A percentile compares a stretch with the other conserved stretches of the same genome.
phyloP scores from a whole-genome alignment of 2,329 filamentous ascomycete species.

The Diplodia sapinea region DNA sequence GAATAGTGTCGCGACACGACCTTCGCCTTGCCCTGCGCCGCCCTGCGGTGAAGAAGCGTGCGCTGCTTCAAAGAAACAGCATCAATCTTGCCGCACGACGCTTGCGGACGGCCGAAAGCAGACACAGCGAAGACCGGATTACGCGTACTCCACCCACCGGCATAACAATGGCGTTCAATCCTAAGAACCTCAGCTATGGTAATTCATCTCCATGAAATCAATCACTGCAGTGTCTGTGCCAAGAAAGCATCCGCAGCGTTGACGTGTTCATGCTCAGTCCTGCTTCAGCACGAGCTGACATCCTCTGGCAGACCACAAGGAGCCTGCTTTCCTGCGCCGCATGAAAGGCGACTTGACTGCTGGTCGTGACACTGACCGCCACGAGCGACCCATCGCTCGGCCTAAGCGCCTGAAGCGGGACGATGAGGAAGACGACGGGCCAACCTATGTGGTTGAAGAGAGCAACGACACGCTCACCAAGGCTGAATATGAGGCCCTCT shows the following conservation, averaged over 20 bases:
- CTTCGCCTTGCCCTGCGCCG: background rate
- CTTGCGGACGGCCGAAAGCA: background rate
- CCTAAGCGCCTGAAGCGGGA: conserved; percentile 56
- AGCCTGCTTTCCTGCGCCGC: conserved; percentile 54
- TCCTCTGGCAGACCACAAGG: conserved; percentile 56
- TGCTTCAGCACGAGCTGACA: conserved; percentile 2
- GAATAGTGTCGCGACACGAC: conserved; percentile 1
- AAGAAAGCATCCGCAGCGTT: too few relatives aligned
- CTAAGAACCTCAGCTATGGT: conserved; percentile 73
- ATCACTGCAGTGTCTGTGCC: background rate
- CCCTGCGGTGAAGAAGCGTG: background rate
- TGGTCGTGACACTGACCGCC: conserved; percentile 52
- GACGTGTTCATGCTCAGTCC: background rate
- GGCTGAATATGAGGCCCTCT: conserved; percentile 56
- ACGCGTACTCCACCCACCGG: conserved; percentile 2
- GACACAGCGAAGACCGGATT: background rate
- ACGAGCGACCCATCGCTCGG: conserved; percentile 52
- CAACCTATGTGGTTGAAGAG: conserved; percentile 74
- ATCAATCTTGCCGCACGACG: background rate
- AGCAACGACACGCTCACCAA: conserved; percentile 67
- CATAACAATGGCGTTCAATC: conserved; percentile 61
- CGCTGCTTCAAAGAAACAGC: background rate
- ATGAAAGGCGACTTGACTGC: conserved; percentile 60
- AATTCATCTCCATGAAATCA: conserved; percentile 25
- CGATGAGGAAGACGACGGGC: conserved; percentile 77